phyloP scores from a whole-genome alignment of 2,329 filamentous ascomycete species.

The Colletotrichum orbiculare region DNA sequence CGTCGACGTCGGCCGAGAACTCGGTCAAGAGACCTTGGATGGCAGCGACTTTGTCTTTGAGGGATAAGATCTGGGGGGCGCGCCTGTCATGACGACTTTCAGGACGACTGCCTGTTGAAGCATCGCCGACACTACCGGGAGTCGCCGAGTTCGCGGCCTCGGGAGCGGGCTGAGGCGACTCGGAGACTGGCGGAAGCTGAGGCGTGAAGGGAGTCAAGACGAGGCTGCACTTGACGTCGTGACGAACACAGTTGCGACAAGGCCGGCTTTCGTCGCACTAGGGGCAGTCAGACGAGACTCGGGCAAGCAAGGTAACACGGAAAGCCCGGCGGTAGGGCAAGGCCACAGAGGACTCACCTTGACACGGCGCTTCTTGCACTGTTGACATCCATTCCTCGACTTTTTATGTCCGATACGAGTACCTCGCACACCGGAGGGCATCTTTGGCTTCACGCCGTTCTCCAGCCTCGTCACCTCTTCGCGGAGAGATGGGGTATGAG shows the following conservation, averaged over 20 bases:
- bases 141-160: conserved; percentile 25
- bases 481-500: conserved; percentile 24
- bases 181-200: conserved; percentile 17
- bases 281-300: conserved; percentile 3
- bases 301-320: no score
- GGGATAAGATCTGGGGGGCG: conserved; percentile 19
- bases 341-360: conserved; percentile 21
- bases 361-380: conserved; percentile 34
- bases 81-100: conserved; percentile 14
- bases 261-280: conserved; percentile 32
- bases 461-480: conserved; percentile 22
- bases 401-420: conserved; percentile 34
- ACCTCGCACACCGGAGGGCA: conserved; percentile 15
- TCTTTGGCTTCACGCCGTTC: conserved; percentile 3
- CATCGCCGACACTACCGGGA: conserved; percentile 18
- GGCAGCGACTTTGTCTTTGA: conserved; percentile 28
- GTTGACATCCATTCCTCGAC: conserved; percentile 33
- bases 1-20: conserved; percentile 26
- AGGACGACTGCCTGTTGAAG: conserved; percentile 21
- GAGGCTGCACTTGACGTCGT: conserved; percentile 33
- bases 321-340: no score
- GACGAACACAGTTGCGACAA: conserved; percentile 32
- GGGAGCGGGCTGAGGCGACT: conserved; percentile 20
- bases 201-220: conserved; percentile 19
- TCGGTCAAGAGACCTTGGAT: conserved; percentile 28